Conservation (phyloP, 2,329 filamentous ascomycete genomes). For the Immersiporthe knoxdaviesiana region DNA sequence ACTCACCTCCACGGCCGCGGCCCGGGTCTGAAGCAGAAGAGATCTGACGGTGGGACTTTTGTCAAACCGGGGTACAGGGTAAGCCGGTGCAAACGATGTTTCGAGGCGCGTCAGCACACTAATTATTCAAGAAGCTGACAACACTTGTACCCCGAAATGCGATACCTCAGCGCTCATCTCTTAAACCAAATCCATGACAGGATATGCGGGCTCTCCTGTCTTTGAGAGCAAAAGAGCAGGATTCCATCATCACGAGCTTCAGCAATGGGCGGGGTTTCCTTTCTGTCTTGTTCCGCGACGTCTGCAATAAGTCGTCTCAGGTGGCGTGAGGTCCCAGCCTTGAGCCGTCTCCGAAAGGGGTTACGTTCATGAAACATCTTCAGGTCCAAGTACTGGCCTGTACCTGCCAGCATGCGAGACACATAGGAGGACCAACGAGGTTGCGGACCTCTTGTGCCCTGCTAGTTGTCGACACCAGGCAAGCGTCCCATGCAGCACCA, state of each 20-base stretch:
- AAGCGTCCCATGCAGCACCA: background rate
- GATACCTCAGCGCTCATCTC: background rate
- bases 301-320: background rate
- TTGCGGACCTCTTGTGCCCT: background rate
- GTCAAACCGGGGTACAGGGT: background rate
- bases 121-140: slow-evolving; percentile 4
- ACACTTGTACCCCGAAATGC: background rate
- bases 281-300: background rate
- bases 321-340: background rate
- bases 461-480: background rate
- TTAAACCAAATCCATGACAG: background rate
- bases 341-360: background rate
- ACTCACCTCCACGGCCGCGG: background rate
- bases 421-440: background rate
- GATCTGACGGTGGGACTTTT: background rate
- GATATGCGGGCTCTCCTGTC: background rate
- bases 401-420: background rate
- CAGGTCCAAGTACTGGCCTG: background rate
- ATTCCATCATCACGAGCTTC: background rate
- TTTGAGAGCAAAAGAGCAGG: background rate
- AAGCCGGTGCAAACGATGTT: background rate
- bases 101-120: background rate
- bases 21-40: background rate
- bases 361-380: background rate
- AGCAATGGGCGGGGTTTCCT: background rate